These are phyloP conservation scores for Closterium sp. DNA, from an alignment of 139 green algal genomes.

Conservation along the genomic window DNA sequence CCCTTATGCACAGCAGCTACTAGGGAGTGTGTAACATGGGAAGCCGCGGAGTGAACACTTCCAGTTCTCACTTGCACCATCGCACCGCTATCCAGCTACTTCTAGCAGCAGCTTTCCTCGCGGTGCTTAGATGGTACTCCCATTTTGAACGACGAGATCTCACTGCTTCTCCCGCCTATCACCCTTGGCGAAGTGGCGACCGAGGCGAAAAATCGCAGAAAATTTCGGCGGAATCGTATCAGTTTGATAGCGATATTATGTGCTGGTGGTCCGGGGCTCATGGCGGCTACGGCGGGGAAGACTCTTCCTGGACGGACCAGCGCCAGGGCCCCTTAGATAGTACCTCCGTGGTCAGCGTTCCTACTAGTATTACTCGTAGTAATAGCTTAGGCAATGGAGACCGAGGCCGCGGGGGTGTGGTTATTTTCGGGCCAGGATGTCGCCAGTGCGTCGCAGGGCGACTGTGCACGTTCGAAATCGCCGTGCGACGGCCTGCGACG, in stretches of 20 bases:
- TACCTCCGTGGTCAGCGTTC: background rate
- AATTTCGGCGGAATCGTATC: background rate
- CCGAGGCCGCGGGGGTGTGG: background rate
- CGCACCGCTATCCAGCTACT: too few relatives aligned
- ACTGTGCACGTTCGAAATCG: too few relatives aligned
- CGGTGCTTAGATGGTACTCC: background rate
- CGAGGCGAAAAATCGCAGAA: background rate
- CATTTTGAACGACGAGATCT: background rate
- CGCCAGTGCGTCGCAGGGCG: too few relatives aligned
- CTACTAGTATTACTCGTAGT: too few relatives aligned
- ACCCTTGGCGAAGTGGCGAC: too few relatives aligned
- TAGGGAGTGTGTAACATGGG: background rate
- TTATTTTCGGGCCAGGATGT: too few relatives aligned
- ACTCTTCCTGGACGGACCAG: background rate
- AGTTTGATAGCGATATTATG: background rate
- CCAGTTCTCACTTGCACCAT: too few relatives aligned
- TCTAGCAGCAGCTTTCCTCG: too few relatives aligned
- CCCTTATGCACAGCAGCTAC: too few relatives aligned
- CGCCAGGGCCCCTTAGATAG: background rate
- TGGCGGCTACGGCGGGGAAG: background rate
- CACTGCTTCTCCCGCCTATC: background rate
- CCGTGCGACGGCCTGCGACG: too few relatives aligned
- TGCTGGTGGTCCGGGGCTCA: background rate
- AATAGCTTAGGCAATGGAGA: background rate
- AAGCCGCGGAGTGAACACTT: too few relatives aligned